These are phyloP conservation scores for Amanita jacksonii DNA, from an alignment of 768 basidiomycete species.

Conservation along the genomic window DNA sequence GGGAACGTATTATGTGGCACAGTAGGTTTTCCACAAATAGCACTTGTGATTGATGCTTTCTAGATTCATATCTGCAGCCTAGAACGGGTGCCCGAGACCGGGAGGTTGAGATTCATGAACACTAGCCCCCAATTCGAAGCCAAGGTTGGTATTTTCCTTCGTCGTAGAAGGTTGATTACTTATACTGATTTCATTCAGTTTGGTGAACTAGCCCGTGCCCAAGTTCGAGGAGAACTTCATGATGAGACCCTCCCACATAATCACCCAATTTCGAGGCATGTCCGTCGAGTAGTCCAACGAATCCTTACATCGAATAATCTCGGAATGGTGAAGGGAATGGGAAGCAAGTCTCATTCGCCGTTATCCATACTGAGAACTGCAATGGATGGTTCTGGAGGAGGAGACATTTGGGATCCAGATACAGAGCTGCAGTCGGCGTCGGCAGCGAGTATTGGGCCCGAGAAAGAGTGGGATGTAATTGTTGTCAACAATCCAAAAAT, in stretches of 20 bases:
- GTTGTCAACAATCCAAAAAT: conserved; percentile 66
- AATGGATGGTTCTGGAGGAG: conserved; percentile 17
- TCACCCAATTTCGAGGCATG: conserved; percentile 57
- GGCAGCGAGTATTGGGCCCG: conserved; percentile 21
- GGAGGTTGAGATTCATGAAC: conserved; percentile 86
- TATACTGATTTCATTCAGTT: conserved; percentile 22
- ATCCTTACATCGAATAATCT: conserved; percentile 68
- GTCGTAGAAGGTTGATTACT: neutral
- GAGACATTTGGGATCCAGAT: conserved; percentile 25
- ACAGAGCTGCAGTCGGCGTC: conserved; percentile 18
- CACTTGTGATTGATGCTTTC: neutral
- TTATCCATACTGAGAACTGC: conserved; percentile 14
- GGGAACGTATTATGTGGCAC: conserved; percentile 22
- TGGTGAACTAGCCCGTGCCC: conserved; percentile 26
- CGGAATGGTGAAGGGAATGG: conserved; percentile 41
- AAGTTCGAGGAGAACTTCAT: conserved; percentile 43
- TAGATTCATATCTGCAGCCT: too few relatives aligned
- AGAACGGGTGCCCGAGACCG: conserved; percentile 80
- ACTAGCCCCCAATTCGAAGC: conserved; percentile 49
- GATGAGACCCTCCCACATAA: conserved; percentile 50
- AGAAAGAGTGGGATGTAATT: conserved; percentile 55
- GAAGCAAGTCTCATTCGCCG: conserved; percentile 10
- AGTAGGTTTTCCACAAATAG: conserved; percentile 19
- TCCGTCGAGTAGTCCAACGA: conserved; percentile 57
- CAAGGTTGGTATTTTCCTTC: conserved; percentile 26